Base-by-base conservation (phyloP, 805 yeast genomes). In the Hanseniaspora nectarophila region DNA sequence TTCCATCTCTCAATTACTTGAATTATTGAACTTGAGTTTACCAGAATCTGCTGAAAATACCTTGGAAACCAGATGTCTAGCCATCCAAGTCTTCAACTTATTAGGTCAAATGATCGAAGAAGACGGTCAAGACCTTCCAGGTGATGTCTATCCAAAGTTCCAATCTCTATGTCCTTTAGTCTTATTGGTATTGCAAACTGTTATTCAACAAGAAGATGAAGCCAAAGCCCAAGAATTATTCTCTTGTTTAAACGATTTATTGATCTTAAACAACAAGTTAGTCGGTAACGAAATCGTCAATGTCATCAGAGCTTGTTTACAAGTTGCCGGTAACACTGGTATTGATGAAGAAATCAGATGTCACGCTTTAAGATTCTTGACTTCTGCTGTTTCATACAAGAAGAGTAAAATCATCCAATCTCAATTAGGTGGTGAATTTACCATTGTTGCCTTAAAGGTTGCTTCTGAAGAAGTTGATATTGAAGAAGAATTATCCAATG, bases 401-500 rank as follows among this genome's bases (percentile, higher is more conserved):
- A 85, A 85, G 67, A 75, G 84, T 54, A 88, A 85, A 72, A 74
- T 92, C 57, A 72, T 80, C 51, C 74, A 85, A 58, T 81, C 83
- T 63, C 86, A 86, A 69, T 71, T 89, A 57, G 98, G 97, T 55
- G 89, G 87, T 43, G 77, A 75, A 53, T 75, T 92, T 59, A 79
- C 92, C 40, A 66, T 77, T 56, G 75, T 83, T 56, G 90, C 92
- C 54, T 71, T 86, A 54, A 74, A 77, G 59, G 80, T 90, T 57
- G 82, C 92, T 23, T 75, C 88, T 56, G 95, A 86, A 68, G 94
- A 84, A 60, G 78, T 82, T 52, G 92, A 84, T 58, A 82, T 78
- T 43, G 85, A 78, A 51, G 81, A 76, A 33, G 90, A 83, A 64
- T 73, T 84, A 57, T 78, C 79, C 57, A 81, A 77, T 55, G 90